Evolutionary conservation across 495 filamentous ascomycete genomes (phyloP), one percentile per base, ranked within the genome.

Genomic region (Penicillium cataractarum): DNA sequence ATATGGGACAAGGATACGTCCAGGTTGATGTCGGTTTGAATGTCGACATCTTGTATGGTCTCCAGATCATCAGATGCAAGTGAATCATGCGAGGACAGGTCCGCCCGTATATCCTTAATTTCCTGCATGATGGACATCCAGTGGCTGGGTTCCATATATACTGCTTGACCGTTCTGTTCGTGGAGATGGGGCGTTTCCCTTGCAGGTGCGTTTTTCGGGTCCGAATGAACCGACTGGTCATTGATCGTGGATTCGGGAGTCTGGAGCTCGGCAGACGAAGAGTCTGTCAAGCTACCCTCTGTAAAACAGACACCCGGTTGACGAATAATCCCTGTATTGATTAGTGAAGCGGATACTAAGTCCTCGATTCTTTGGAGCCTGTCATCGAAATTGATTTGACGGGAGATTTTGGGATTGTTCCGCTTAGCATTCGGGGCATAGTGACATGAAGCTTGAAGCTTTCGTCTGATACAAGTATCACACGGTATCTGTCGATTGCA

Each of bases 51-150:
- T 8, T 44, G 19, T 22, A 9, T 21, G 40, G 6, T 44, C 0
- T 44, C 40, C 3, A 44, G 19, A 22, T 44, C 10, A 3, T 62
- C 59, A 21, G 55, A 49, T 15, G 39, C 32, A 21, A 44, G 51
- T 7, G 17, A 9, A 22, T 55, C 39, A 15, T 62, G 26, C 26
- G 74, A 64, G 40, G 70, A 69, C 19, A 64, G 65, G 59, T 73
- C 67, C 39, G 72, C 73, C 39, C 76, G 73, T 49, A 73, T 68
- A 32, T 73, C 75, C 57, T 72, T 76, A 35, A 76, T 72, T 60
- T 75, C 65, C 21, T 86, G 80, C 21, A 86, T 65, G 42, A 87
- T 83, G n/a, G 83, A 81, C 67, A 84, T 78, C 71, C 82, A 85
- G 51, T 87, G 82, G 49, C 82, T 83, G 9, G 79, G 78, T 1